phyloP scores from a whole-genome alignment of 2,329 filamentous ascomycete species.

The Botrytis elliptica region DNA sequence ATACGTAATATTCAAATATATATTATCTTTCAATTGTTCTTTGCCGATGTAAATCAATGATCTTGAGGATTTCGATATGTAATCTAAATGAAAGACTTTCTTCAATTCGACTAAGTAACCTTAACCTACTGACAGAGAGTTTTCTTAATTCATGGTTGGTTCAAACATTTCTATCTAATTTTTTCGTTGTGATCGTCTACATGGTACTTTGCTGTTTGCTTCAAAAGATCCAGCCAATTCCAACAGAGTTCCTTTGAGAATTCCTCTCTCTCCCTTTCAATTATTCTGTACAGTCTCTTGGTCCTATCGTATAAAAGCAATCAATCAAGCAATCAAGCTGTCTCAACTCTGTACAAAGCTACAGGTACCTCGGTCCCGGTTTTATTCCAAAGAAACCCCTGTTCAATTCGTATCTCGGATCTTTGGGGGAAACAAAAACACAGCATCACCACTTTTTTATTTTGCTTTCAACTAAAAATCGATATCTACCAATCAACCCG shows the following conservation, averaged over 20 bases:
- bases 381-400: not conserved
- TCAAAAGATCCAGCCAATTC: not conserved
- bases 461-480: slow-evolving; percentile 5
- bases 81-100: not conserved
- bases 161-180: not conserved
- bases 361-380: not conserved
- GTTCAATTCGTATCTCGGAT: not conserved
- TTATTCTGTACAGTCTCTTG: not conserved
- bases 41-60: not conserved
- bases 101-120: not conserved
- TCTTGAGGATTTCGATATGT: not conserved
- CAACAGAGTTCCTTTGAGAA: not conserved
- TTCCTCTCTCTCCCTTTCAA: not conserved
- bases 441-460: slow-evolving; percentile 15
- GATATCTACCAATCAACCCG: slow-evolving; percentile 12
- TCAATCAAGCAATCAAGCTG: not conserved
- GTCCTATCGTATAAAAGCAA: not conserved
- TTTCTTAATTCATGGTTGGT: not conserved
- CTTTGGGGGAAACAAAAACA: not conserved
- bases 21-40: not conserved
- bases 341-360: not conserved
- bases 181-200: not conserved
- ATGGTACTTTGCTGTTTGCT: not conserved
- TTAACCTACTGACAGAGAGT: not conserved
- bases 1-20: slow-evolving; percentile 8